Conservation (phyloP, 2,329 filamentous ascomycete genomes). For the Cytospora piceicola region DNA sequence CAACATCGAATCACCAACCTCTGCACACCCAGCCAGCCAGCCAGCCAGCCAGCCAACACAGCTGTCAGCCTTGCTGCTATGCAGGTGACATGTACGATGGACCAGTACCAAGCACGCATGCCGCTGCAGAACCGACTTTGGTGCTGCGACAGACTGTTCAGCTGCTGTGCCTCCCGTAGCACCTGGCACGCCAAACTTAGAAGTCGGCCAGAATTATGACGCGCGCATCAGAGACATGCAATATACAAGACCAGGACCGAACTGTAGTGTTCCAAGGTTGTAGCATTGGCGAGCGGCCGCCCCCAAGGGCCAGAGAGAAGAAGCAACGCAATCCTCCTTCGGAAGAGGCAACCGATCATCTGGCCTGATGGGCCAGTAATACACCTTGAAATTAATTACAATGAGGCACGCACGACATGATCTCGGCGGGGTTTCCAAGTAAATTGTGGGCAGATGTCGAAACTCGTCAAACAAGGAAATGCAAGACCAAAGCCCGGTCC, state of each 20-base stretch:
- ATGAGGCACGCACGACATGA: conserved; percentile 4
- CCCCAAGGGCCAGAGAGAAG: background rate
- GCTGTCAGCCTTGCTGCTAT: background rate
- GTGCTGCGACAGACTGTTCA: background rate
- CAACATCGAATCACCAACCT: background rate
- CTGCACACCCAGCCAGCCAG: background rate
- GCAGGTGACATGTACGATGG: background rate
- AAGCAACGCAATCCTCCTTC: background rate
- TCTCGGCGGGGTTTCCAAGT: background rate
- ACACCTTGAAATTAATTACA: background rate
- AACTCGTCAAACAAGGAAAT: background rate
- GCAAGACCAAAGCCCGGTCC: background rate
- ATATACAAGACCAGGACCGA: background rate
- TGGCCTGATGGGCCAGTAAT: background rate
- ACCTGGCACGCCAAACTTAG: background rate
- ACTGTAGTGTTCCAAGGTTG: background rate
- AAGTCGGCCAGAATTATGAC: background rate
- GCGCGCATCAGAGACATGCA: background rate
- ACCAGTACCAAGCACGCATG: background rate
- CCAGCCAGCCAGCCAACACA: background rate
- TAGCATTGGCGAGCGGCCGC: background rate
- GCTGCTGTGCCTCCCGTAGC: too few species aligned
- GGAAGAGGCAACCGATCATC: background rate
- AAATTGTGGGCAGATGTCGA: conserved; percentile 1
- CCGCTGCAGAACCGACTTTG: too few species aligned